These are phyloP conservation scores for Neocatenulostroma microsporum DNA, from an alignment of 2,329 filamentous ascomycete genomes.

Conservation along the genomic window DNA sequence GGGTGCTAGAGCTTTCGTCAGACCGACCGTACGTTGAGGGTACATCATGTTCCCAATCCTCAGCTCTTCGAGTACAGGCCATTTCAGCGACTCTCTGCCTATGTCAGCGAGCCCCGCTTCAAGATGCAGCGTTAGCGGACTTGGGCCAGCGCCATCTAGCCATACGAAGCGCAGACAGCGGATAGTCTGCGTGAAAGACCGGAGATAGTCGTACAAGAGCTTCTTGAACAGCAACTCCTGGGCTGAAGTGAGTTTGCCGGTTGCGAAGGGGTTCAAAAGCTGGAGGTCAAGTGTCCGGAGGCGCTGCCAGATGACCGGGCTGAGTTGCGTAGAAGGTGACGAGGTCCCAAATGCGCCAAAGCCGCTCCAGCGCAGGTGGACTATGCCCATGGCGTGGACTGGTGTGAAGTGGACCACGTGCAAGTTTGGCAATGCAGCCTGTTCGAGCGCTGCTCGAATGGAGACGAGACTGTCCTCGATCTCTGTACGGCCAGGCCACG, in stretches of 20 bases:
- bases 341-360: constrained; percentile 19
- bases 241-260: constrained; percentile 11
- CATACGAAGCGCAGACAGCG: constrained; percentile 24
- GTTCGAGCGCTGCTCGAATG: constrained; percentile 24
- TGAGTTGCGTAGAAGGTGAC: constrained; percentile 1
- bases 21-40: constrained; percentile 10
- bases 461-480: constrained; percentile 21
- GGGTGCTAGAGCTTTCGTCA: constrained; percentile 8
- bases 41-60: constrained; percentile 19
- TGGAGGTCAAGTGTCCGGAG: constrained; percentile 23
- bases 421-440: constrained; percentile 13
- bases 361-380: constrained; percentile 27
- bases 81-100: constrained; percentile 12
- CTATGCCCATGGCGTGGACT: constrained; percentile 25
- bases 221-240: constrained; percentile 25
- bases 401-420: constrained; percentile 18
- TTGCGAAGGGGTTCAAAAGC: constrained; percentile 19
- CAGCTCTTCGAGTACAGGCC: constrained; percentile 18
- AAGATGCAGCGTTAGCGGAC: constrained; percentile 21
- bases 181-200: constrained; percentile 23
- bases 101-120: constrained; percentile 10
- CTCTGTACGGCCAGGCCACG: constrained; percentile 22
- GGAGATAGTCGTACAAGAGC: constrained; percentile 25
- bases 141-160: constrained; percentile 24
- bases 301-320: constrained; percentile 18